Base-by-base conservation (phyloP, 2,329 filamentous ascomycete species). In the Teratosphaeria pseudoeucalypti region DNA sequence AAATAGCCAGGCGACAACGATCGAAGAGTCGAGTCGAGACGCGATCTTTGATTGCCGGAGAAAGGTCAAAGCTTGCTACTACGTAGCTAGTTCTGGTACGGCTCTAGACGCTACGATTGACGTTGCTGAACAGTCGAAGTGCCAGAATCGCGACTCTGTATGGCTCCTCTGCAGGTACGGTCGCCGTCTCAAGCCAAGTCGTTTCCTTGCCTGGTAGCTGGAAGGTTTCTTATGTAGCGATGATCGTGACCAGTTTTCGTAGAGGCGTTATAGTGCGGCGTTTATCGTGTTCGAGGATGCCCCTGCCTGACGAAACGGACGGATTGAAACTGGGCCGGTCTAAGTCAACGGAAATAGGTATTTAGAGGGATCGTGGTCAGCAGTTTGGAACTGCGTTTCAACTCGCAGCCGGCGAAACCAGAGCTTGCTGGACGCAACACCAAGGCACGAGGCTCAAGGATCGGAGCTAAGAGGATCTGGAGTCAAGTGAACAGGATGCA, bases 331-430 rank as follows among this genome's bases (percentile, higher is more conserved):
- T 52, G 43, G 43, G 43, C 19, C 43, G 37, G 43, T n/a, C 19
- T 49, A 49, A 19, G 19, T 49, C 16, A 49, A n/a, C 53, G 10
- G 27, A 37, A 54, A 54, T 37, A 27, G 34, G 53, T 16, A 32
- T n/a, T 23, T 9, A 32, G n/a, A 54, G 12, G 27, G 23, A 54
- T 37, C 53, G 27, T 12, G 27, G 53, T 32, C 53, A 54, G 27
- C 16, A 56, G 61, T 59, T 63, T 64, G 59, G 60, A 61, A 61
- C 64, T 60, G 62, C 61, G 65, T 69, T 67, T 66, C 65, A 65
- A 65, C 60, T 64, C 62, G 66, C 65, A 62, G 62, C 66, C 64
- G 63, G 60, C 59, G 63, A 61, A 63, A 65, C 57, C 10, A 32
- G 62, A 58, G 58, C 61, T 27, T 61, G 57, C 29, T 65, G 67